Evolutionary conservation across 495 filamentous ascomycete species (phyloP), one percentile per base, ranked within the genome.

Genomic region (Cladorrhinum samala): DNA sequence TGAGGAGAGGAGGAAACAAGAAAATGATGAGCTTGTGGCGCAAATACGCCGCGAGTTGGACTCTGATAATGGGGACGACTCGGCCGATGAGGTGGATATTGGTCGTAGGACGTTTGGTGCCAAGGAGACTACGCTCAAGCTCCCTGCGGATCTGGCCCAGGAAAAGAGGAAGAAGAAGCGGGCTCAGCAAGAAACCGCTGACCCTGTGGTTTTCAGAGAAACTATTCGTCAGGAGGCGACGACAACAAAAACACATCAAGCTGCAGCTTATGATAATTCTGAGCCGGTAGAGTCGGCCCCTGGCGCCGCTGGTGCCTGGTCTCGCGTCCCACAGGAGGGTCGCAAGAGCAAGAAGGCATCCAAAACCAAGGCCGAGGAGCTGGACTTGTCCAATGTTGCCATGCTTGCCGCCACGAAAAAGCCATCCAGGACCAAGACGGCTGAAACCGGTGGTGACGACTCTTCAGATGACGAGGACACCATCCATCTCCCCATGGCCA

Each of bases 1-100:
- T 11, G 90, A 96, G 56, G 87, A 83, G 9, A 73, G 80, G 37
- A 80, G 79, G 56, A 91, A 84, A 63, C 82, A 82, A 49, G 75
- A 83, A 54, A 97, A 96, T 50, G 88, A 95, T 60, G 85, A 86
- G 37, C 80, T 87, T 38, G 71, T 93, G n/a, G 82, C 85, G 52
- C 72, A 80, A 47, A 78, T 97, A 21, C 80, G 86, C 37, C 81
- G 82, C 54, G 87, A 95, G 30, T 72, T 96, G 1, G 82, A 66
- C 23, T 72, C 72, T n/a, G 73, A 76, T 33, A 68, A 67, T 7
- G 75, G 77, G n/a, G 72, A 65, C 27, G 59, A 58, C 2, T 77
- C 80, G 36, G 81, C 79, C n/a, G 77, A 84, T 25, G 77, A 77
- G 19, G 78, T 82, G 16, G 77, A 79, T 38, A 60, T 77, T 50